phyloP scores from a whole-genome alignment of 2,329 filamentous ascomycete genomes.

The Penicillium sclerotigenum region DNA sequence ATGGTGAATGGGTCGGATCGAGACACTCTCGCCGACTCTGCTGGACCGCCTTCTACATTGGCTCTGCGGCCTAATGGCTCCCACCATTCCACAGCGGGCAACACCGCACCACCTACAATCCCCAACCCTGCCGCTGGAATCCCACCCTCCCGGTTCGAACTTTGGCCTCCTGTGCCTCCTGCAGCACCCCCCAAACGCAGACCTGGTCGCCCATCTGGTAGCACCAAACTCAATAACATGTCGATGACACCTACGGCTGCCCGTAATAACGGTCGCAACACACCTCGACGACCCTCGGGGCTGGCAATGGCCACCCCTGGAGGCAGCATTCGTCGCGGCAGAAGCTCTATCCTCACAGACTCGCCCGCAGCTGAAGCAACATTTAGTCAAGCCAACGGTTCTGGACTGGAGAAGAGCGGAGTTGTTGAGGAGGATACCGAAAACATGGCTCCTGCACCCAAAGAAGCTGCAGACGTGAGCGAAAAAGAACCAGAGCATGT shows the following conservation, averaged over 20 bases:
- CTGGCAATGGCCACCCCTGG: slow-evolving; percentile 32
- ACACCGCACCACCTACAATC: slow-evolving; percentile 13
- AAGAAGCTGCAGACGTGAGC: slow-evolving; percentile 6
- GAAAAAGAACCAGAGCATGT: slow-evolving; percentile 2
- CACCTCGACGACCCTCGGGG: slow-evolving; percentile 34
- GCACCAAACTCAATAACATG: slow-evolving; percentile 25
- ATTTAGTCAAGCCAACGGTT: slow-evolving; percentile 24
- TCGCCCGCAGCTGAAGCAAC: slow-evolving; percentile 29
- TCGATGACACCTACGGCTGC: slow-evolving; percentile 33
- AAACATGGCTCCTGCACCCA: slow-evolving; percentile 4
- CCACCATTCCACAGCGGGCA: slow-evolving; percentile 16
- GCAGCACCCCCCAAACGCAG: slow-evolving; percentile 34
- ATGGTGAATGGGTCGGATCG: slow-evolving; percentile 18
- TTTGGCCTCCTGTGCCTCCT: slow-evolving; percentile 43
- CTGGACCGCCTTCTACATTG: slow-evolving; percentile 38
- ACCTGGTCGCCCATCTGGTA: slow-evolving; percentile 40
- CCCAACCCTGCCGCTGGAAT: slow-evolving; percentile 36
- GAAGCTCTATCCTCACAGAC: slow-evolving; percentile 34
- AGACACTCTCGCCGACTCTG: slow-evolving; percentile 25
- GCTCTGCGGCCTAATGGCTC: slow-evolving; percentile 29
- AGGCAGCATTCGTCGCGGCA: slow-evolving; percentile 34
- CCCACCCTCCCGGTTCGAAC: slow-evolving; percentile 43
- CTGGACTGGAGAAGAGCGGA: slow-evolving; percentile 13
- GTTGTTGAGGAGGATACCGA: slow-evolving; percentile 11
- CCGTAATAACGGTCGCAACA: slow-evolving; percentile 37